Percentiles rank a stretch among this genome's conserved stretches.
phyloP scores from a whole-genome alignment of 176 grass and related monocot species.

The Cymbopogon citratus region DNA sequence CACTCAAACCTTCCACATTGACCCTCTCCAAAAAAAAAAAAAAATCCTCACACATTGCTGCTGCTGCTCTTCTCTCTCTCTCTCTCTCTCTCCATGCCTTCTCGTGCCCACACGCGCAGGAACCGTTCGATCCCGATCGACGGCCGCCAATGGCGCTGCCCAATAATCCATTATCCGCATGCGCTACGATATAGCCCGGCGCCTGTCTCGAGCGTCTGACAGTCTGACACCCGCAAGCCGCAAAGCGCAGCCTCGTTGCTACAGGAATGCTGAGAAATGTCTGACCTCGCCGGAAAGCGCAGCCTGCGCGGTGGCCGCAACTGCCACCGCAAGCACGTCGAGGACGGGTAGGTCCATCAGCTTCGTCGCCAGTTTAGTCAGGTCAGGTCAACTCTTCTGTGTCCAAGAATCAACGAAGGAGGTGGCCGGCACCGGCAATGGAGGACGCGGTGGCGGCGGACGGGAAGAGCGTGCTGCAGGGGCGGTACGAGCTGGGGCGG shows the following conservation, averaged over 20 bases:
- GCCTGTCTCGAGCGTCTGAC: background rate
- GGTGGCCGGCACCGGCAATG: background rate
- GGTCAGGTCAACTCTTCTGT: background rate
- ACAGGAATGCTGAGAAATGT: slow-evolving; percentile 49
- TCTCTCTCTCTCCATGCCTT: background rate
- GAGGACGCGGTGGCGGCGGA: background rate
- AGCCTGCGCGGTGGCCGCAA: slow-evolving; percentile 37
- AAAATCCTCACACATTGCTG: no score
- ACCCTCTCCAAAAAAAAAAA: no score
- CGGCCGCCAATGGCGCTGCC: background rate
- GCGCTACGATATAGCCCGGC: background rate
- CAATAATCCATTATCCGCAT: background rate
- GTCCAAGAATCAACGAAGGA: background rate
- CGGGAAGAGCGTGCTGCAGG: background rate
- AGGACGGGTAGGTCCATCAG: slow-evolving; percentile 24
- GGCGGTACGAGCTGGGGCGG: background rate
- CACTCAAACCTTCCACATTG: no score
- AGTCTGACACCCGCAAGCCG: background rate
- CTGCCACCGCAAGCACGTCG: slow-evolving; percentile 72
- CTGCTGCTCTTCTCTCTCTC: no score
- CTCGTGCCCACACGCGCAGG: background rate
- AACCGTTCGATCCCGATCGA: background rate
- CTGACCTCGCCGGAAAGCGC: slow-evolving; percentile 46
- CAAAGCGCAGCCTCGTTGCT: background rate
- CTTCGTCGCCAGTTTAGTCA: background rate